phyloP scores from a whole-genome alignment of 2,329 filamentous ascomycete genomes.

The Colletotrichum sp. region DNA sequence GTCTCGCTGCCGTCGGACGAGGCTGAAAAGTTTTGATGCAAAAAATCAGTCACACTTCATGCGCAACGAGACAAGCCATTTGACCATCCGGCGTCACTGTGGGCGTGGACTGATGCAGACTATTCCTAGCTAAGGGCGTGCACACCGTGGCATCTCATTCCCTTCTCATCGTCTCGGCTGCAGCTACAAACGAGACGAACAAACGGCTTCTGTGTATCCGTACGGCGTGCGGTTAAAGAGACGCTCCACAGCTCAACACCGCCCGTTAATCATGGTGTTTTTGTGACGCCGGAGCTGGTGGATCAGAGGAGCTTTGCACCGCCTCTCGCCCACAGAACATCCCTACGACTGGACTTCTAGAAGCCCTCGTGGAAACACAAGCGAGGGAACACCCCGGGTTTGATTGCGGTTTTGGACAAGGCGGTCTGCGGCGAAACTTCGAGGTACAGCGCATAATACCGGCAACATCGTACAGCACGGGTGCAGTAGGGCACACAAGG shows the following conservation, averaged over 20 bases:
- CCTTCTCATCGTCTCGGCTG: background rate
- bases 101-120: background rate
- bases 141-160: background rate
- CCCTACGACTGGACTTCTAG: constrained; percentile 1
- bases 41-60: background rate
- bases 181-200: background rate
- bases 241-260: background rate
- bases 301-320: background rate
- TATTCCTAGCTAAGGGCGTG: background rate
- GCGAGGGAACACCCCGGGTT: background rate
- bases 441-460: background rate
- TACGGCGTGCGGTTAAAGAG: background rate
- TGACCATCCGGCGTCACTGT: background rate
- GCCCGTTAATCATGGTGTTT: background rate
- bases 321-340: background rate
- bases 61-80: background rate
- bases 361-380: constrained; percentile 9
- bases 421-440: background rate
- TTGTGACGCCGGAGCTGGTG: background rate
- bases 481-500: background rate
- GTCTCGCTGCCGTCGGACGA: background rate
- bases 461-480: background rate
- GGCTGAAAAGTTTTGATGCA: background rate
- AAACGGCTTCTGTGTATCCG: background rate
- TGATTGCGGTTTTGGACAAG: background rate